Percentiles rank a stretch among this genome's conserved stretches.
Conservation (phyloP, 179 eudicot species). For the Pouteria campechiana region DNA sequence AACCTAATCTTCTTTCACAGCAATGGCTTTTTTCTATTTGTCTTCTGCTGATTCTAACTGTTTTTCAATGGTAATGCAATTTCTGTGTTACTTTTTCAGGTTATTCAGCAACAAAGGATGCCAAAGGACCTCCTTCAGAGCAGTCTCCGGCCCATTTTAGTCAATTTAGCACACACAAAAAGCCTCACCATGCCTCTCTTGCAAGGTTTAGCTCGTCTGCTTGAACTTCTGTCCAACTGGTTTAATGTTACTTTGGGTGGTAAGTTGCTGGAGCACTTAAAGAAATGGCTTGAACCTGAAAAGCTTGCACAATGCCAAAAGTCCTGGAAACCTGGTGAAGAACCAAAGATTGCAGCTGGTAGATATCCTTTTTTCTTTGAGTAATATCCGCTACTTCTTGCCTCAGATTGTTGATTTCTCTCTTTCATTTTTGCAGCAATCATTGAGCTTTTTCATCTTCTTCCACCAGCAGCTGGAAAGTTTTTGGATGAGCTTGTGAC, state of each 20-base stretch:
- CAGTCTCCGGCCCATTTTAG: conserved; percentile 93
- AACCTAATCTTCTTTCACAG: neutral
- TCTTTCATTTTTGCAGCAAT: conserved; percentile 55
- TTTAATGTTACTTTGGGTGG: conserved; percentile 93
- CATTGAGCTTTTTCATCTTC: conserved; percentile 93
- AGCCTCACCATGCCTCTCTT: conserved; percentile 95
- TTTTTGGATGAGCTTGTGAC: conserved; percentile 96
- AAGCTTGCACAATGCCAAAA: conserved; percentile 92
- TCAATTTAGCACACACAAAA: conserved; percentile 88
- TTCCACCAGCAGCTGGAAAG: conserved; percentile 92
- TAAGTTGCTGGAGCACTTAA: conserved; percentile 93
- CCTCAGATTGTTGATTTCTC: neutral
- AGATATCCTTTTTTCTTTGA: conserved; percentile 5
- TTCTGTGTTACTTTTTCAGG: conserved; percentile 28
- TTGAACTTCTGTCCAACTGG: conserved; percentile 95
- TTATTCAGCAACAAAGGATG: conserved; percentile 91
- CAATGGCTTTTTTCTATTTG: neutral
- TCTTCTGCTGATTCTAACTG: neutral
- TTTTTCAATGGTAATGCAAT: neutral
- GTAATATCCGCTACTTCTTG: neutral
- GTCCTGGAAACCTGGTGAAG: conserved; percentile 97
- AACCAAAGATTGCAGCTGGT: conserved; percentile 99
- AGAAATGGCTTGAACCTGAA: conserved; percentile 96
- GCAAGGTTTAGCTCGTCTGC: conserved; percentile 95
- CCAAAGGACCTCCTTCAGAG: conserved; percentile 98